Percentiles rank a stretch among this genome's conserved stretches.
Conservation (phyloP, 345 rosid genomes). For the Bruguiera parviflora region DNA sequence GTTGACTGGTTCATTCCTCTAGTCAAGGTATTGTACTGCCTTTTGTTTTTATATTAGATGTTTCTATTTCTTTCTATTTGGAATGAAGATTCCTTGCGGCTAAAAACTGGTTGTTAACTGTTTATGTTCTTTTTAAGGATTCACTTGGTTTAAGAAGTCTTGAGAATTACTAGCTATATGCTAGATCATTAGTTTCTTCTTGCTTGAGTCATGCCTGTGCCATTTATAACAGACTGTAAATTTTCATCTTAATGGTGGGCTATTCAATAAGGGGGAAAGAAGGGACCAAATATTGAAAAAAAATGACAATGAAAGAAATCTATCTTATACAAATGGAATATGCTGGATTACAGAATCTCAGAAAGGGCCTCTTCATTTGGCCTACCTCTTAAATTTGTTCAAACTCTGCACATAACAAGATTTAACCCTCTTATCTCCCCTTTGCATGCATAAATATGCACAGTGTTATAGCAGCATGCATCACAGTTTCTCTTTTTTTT, state of each 20-base stretch:
- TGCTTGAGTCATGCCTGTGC: too few species aligned
- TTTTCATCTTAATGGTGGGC: too few species aligned
- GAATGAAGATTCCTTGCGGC: not conserved
- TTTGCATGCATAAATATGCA: too few species aligned
- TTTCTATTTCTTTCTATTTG: not conserved
- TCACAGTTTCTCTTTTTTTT: too few species aligned
- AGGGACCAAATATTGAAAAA: too few species aligned
- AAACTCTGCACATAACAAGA: not conserved
- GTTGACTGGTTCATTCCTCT: conserved; percentile 81
- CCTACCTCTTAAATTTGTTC: not conserved
- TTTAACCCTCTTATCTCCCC: not conserved
- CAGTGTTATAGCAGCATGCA: too few species aligned
- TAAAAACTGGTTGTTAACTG: not conserved
- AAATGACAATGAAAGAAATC: too few species aligned
- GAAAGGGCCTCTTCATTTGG: not conserved
- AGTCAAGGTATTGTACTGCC: conserved; percentile 56
- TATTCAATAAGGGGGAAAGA: too few species aligned
- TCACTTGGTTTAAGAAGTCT: not conserved
- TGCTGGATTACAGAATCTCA: not conserved
- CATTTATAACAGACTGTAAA: too few species aligned
- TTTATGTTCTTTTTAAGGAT: not conserved
- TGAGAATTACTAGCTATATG: not conserved
- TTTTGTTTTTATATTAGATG: not conserved
- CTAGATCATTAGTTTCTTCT: not conserved
- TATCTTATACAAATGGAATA: not conserved